A percentile compares a stretch with the other conserved stretches of the same genome.
Evolutionary conservation across 495 filamentous ascomycete species (phyloP).

Genomic region (Lasiosphaeriaceae sp.): DNA sequence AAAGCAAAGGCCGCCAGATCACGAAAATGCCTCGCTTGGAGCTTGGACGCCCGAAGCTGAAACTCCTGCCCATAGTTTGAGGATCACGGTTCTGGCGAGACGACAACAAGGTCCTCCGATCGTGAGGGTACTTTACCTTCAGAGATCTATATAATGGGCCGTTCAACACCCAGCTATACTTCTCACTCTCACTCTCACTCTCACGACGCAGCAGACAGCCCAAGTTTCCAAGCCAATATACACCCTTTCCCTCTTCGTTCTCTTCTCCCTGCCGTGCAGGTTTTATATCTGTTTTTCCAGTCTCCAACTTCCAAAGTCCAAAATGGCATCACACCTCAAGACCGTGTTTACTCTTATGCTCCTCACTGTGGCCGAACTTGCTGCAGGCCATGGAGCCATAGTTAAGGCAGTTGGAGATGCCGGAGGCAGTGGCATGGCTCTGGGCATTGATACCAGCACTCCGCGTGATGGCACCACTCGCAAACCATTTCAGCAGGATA

Average conservation of each 20-base stretch:
- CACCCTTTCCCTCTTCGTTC: background rate
- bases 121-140: no score
- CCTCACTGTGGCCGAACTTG: slow-evolving; percentile 30
- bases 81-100: no score
- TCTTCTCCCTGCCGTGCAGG: slow-evolving; percentile 31
- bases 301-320: slow-evolving; percentile 3
- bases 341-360: slow-evolving; percentile 29
- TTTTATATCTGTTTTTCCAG: slow-evolving; percentile 1
- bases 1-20: no score
- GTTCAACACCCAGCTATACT: background rate
- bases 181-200: background rate
- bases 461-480: slow-evolving; percentile 51
- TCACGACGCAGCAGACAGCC: background rate
- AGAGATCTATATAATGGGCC: background rate
- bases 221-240: background rate
- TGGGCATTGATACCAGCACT: slow-evolving; percentile 45
- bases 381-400: slow-evolving; percentile 48
- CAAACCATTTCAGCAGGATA: slow-evolving; percentile 50
- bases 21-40: no score
- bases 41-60: no score
- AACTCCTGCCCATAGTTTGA: no score
- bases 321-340: slow-evolving; percentile 17
- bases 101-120: no score
- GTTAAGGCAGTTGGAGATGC: slow-evolving; percentile 43
- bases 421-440: slow-evolving; percentile 46